Evolutionary conservation across 441 rosid species (phyloP), one percentile per base, ranked within the genome.

Genomic region (Geranium incanum): DNA sequence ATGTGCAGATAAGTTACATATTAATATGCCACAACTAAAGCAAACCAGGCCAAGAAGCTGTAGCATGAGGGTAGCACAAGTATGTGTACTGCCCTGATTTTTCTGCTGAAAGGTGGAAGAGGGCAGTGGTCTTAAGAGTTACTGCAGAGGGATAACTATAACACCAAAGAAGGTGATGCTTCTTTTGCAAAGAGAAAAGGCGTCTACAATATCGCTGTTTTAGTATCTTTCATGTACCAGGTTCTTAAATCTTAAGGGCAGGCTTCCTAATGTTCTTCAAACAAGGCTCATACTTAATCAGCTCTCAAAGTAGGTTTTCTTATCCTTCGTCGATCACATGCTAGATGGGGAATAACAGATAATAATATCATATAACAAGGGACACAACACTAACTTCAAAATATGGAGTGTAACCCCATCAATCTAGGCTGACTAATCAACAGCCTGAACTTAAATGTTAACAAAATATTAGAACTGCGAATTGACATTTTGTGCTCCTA

Each of bases 161-260:
- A 19, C 3, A 62, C n/a, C 0, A 6, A 62, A 21, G 66, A 23
- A 63, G 37, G 9, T 18, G 63, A 57, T 6, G 7, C 63, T 57
- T 57, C 63, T 15, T 57, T 57, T 57, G 63, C 23, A 15, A 57
- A 57, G 63, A 50, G 57, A 50, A 50, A 50, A 50, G 12, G 36
- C 13, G 19, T 38, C 7, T 4, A 7, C 37, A 63, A 18, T 28
- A 63, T 23, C 7, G 13, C 3, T 12, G 16, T 11, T 5, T 63
- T 63, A 62, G 66, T 21, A 63, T 38, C 67, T 63, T 63, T 11
- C 16, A 12, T 63, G 67, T 12, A 64, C 67, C 36, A 64, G 67
- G 67, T 64, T 64, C 67, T 64, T 23, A 4, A 62, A 28, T 28
- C 33, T 28, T 28, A 28, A n/a, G 23, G 36, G 23, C 36, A 62